These are phyloP conservation scores for Ustanciosporium gigantosporum DNA, from an alignment of 1,284 basidiomycete species.

Conservation along the genomic window DNA sequence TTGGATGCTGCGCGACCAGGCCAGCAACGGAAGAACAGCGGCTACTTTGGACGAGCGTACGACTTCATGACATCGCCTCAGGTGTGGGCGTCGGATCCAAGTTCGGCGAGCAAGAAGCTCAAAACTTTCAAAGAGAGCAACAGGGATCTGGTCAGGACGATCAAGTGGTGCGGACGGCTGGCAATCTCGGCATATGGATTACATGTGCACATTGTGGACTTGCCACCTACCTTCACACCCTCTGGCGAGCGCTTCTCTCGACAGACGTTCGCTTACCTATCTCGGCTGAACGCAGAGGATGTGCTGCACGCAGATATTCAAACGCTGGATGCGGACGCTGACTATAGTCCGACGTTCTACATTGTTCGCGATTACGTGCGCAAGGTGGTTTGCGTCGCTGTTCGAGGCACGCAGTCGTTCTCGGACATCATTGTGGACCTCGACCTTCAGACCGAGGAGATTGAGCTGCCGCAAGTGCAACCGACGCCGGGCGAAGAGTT, in stretches of 20 bases:
- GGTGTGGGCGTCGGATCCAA: conserved; percentile 14
- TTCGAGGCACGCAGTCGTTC: conserved; percentile 58
- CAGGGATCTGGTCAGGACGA: conserved; percentile 43
- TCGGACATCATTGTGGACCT: conserved; percentile 59
- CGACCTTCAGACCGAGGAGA: conserved; percentile 52
- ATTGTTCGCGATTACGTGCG: conserved; percentile 53
- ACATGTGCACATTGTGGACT: conserved; percentile 47
- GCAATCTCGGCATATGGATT: conserved; percentile 54
- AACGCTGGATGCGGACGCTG: conserved; percentile 51
- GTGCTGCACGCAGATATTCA: conserved; percentile 60
- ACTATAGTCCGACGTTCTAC: conserved; percentile 59
- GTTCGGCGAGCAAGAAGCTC: conserved; percentile 2
- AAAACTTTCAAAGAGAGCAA: conserved; percentile 24
- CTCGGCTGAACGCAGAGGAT: conserved; percentile 53
- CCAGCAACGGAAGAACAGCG: conserved; percentile 8
- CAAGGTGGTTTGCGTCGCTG: conserved; percentile 55
- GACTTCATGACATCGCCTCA: conserved; percentile 37
- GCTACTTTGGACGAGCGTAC: conserved; percentile 41
- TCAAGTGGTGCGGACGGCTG: conserved; percentile 59
- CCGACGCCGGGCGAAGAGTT: conserved; percentile 37
- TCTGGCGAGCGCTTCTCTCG: conserved; percentile 54
- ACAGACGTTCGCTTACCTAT: conserved; percentile 58
- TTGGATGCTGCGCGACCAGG: conserved; percentile 25
- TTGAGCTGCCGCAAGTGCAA: conserved; percentile 48
- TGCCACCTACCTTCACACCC: conserved; percentile 57